A percentile compares a stretch with the other conserved stretches of the same genome.
Conservation (phyloP, 1,284 basidiomycete species). For the Austroboletus novae-zelandiae region DNA sequence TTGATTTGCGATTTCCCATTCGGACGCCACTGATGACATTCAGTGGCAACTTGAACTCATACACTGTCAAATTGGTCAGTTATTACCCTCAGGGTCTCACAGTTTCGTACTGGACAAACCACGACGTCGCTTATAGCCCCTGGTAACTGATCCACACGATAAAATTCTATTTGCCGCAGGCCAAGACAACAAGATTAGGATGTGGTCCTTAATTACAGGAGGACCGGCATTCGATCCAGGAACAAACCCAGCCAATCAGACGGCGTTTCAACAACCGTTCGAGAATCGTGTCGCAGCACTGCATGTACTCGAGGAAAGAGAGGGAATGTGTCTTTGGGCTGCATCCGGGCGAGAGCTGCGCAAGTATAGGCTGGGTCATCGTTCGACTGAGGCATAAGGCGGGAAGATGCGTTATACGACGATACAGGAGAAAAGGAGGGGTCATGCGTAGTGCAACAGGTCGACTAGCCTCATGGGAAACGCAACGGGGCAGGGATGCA, state of each 20-base stretch:
- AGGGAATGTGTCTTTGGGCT: conserved; percentile 42
- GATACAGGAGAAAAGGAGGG: not conserved
- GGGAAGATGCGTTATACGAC: not conserved
- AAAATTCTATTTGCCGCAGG: conserved; percentile 74
- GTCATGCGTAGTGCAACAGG: conserved; percentile 3
- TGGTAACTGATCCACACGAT: conserved; percentile 55
- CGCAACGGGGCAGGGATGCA: conserved; percentile 19
- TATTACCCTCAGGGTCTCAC: not conserved
- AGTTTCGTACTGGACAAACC: not conserved
- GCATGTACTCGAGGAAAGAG: conserved; percentile 41
- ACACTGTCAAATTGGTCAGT: conserved; percentile 51
- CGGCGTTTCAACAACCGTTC: conserved; percentile 38
- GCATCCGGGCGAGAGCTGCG: conserved; percentile 39
- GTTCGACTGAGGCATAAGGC: not conserved
- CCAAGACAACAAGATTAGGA: conserved; percentile 57
- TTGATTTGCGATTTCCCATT: conserved; percentile 59
- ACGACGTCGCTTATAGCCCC: conserved; percentile 44
- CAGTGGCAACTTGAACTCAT: conserved; percentile 54
- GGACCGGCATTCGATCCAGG: conserved; percentile 33
- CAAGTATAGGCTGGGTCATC: conserved; percentile 44
- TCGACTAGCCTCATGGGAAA: conserved; percentile 23
- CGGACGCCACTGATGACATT: conserved; percentile 47
- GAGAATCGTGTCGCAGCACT: conserved; percentile 41
- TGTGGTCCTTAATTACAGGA: conserved; percentile 65
- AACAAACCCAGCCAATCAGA: conserved; percentile 1